phyloP scores from a whole-genome alignment of 2,329 filamentous ascomycete genomes.

The Bertia moriformis region DNA sequence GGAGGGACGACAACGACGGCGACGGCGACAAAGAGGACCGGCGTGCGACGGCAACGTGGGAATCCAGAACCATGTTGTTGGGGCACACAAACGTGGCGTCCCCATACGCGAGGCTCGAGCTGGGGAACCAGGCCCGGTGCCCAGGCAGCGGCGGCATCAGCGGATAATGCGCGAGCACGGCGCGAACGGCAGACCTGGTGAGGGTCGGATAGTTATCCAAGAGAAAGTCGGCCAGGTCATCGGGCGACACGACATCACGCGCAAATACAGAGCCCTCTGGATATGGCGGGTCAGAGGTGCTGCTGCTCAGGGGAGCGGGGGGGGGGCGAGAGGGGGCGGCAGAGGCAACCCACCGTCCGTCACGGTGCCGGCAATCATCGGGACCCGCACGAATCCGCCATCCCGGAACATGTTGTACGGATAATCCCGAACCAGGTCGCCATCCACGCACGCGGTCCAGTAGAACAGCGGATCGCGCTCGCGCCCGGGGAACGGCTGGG shows the following conservation, averaged over 20 bases:
- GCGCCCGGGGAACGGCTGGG: slow-evolving; percentile 22
- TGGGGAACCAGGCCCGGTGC: slow-evolving; percentile 28
- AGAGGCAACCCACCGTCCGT: slow-evolving; percentile 19
- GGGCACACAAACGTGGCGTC: slow-evolving; percentile 30
- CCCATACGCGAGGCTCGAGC: slow-evolving; percentile 24
- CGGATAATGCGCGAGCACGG: slow-evolving; percentile 24
- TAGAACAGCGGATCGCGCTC: slow-evolving; percentile 24
- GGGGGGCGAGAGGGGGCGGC: too few relatives aligned
- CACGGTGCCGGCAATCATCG: slow-evolving; percentile 26
- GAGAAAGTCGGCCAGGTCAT: slow-evolving; percentile 23
- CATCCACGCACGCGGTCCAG: slow-evolving; percentile 35
- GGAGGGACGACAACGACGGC: slow-evolving; percentile 3
- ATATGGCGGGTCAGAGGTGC: slow-evolving; percentile 2
- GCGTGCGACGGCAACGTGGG: too few relatives aligned
- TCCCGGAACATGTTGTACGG: slow-evolving; percentile 22
- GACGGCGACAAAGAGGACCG: slow-evolving; percentile 2
- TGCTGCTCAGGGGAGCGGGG: background rate
- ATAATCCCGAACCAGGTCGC: slow-evolving; percentile 24
- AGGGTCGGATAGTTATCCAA: slow-evolving; percentile 30
- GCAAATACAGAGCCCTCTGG: slow-evolving; percentile 31
- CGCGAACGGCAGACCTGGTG: slow-evolving; percentile 15
- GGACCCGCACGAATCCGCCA: slow-evolving; percentile 25
- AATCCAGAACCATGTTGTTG: slow-evolving; percentile 20
- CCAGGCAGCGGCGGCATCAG: slow-evolving; percentile 15
- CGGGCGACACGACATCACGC: slow-evolving; percentile 16